These are phyloP conservation scores for Punica granatum DNA, from an alignment of 345 rosid species.

Conservation along the genomic window DNA sequence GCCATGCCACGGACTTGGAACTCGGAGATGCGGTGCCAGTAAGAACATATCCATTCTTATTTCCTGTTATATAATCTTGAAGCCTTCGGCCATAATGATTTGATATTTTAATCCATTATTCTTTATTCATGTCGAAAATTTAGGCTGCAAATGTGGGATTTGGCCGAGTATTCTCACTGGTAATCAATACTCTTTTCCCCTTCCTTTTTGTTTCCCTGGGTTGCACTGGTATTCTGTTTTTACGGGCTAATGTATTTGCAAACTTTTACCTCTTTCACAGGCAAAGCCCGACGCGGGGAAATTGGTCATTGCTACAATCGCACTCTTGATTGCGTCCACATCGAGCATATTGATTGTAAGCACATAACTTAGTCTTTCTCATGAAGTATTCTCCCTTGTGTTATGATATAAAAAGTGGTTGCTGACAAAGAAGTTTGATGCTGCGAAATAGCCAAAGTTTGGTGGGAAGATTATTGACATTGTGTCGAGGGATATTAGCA, in stretches of 20 bases:
- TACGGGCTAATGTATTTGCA: background rate
- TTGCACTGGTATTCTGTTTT: background rate
- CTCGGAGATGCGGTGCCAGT: conserved; percentile 57
- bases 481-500: conserved; percentile 28
- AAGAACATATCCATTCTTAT: background rate
- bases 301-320: conserved; percentile 59
- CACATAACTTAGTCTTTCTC: background rate
- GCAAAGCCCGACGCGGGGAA: conserved; percentile 79
- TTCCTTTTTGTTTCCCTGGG: background rate
- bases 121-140: conserved; percentile 16
- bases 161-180: conserved; percentile 60
- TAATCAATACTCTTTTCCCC: conserved; percentile 10
- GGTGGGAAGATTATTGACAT: conserved; percentile 44
- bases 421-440: background rate
- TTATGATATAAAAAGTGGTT: background rate
- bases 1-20: conserved; percentile 38
- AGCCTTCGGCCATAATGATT: conserved; percentile 1
- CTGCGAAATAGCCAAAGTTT: conserved; percentile 32
- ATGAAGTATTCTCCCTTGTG: background rate
- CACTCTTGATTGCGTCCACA: conserved; percentile 63
- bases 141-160: conserved; percentile 81
- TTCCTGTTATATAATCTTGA: conserved; percentile 9
- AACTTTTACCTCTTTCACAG: conserved; percentile 21
- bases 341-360: conserved; percentile 62
- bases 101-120: conserved; percentile 2